Conservation (phyloP, 2,329 filamentous ascomycete genomes). For the Ophiostoma triangulosporum region DNA sequence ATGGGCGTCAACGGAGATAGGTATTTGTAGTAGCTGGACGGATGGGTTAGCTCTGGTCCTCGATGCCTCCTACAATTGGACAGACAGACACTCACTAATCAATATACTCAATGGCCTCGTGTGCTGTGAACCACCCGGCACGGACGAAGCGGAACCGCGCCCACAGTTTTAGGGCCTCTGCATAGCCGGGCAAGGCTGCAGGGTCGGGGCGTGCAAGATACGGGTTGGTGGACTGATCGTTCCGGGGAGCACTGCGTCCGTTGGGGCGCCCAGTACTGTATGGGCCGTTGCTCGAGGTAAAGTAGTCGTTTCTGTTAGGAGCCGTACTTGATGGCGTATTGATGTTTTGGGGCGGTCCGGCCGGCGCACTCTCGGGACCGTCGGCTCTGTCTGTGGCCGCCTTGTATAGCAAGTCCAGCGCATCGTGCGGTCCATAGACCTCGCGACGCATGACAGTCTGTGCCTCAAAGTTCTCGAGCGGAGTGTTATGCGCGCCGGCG, state of each 20-base stretch:
- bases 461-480: constrained; percentile 51
- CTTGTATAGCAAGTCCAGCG: constrained; percentile 80
- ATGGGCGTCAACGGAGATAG: constrained; percentile 88
- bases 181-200: constrained; percentile 38
- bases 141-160: constrained; percentile 85
- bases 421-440: constrained; percentile 85
- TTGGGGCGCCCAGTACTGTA: constrained; percentile 14
- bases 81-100: constrained; percentile 54
- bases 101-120: constrained; percentile 87
- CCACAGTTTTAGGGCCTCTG: constrained; percentile 75
- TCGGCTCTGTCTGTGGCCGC: constrained; percentile 44
- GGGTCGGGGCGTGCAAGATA: constrained; percentile 23
- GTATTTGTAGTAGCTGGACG: constrained; percentile 70
- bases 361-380: background rate
- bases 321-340: background rate
- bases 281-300: background rate
- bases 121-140: constrained; percentile 88
- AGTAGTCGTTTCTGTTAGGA: background rate
- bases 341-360: background rate
- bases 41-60: background rate
- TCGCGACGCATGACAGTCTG: constrained; percentile 53
- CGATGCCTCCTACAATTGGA: too few relatives aligned
- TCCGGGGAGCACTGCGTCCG: constrained; percentile 9
- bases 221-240: constrained; percentile 32
- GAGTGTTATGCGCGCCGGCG: constrained; percentile 41